Evolutionary conservation across 441 rosid genomes (phyloP).

Genomic region (Kokia cookei): DNA sequence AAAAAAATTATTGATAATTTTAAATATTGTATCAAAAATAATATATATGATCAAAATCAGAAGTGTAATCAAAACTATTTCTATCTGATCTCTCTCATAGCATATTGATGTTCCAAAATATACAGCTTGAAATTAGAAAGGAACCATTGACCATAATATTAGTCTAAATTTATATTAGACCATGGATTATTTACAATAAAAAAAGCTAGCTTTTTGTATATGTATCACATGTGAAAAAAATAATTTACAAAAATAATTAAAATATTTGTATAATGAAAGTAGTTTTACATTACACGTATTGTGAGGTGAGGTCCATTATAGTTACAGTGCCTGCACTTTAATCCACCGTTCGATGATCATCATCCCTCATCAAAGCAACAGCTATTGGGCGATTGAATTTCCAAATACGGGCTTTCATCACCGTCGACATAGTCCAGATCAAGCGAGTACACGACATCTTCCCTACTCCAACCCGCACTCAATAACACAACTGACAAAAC

Average conservation of each 20-base stretch:
- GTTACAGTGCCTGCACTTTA: background rate
- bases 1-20: no score
- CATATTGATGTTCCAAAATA: no score
- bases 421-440: conserved; percentile 14
- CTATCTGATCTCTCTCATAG: no score
- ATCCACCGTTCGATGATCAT: background rate
- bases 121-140: background rate
- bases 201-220: no score
- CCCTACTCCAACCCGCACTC: conserved; percentile 55
- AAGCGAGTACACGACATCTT: conserved; percentile 53
- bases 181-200: background rate
- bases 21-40: no score
- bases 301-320: background rate
- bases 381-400: background rate
- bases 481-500: conserved; percentile 23
- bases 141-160: background rate
- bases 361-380: background rate
- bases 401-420: background rate
- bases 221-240: background rate
- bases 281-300: background rate
- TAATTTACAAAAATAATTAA: background rate
- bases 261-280: background rate
- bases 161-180: background rate
- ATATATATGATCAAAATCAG: no score
- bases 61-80: no score